Base-by-base conservation (phyloP, 2,329 filamentous ascomycete genomes). In the Ploettnerulaceae sp. region DNA sequence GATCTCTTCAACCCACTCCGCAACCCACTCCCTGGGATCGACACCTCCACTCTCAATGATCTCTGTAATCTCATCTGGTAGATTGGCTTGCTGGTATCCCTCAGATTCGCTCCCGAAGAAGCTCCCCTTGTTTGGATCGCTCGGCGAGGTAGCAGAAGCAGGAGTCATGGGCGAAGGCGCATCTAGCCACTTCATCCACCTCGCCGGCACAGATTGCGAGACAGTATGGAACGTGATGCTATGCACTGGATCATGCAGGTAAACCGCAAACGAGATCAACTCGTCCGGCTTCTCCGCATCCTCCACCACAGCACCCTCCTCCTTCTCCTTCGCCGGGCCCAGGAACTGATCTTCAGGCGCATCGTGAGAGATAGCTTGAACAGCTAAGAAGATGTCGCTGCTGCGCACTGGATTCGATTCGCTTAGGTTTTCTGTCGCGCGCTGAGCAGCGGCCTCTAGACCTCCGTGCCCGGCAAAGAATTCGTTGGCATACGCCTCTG, bases 11-110 rank as follows among this genome's bases (percentile, higher is more conserved):
- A 98, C 77, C 93, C 93, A 98, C 67, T 97, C 93, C 3, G 90
- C 86, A 28, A 95, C 87, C 93, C 93, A 98, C 66, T 98, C 93
- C 48, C 93, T 77, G 0, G 93, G 93, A 62, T 98, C 93, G 2
- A 97, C 88, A 36, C 78, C 80, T 7, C 80, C 81, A 34, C 70
- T 69, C 60, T 81, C 79, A 31, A 98, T 80, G 53, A 97, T 95
- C 56, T 91, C 86, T 17, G 79, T 76, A 59, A 98, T 96, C 61
- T 90, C 89, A 21, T 88, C 84, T 0, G 93, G 91, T 25, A 90
- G 67, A 17, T 26, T 26, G n/a, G 71, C 64, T 7, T 64, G 65
- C 29, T 67, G 62, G 3, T 67, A 65, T 36, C 71, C 67, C 33
- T 75, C 69, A 20, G 75, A 73, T 48, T 74, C 75, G 44, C 71